Percentiles rank a stretch among this genome's conserved stretches.
Conservation (phyloP, 805 yeast species). For the Cyberlindnera veronae region DNA sequence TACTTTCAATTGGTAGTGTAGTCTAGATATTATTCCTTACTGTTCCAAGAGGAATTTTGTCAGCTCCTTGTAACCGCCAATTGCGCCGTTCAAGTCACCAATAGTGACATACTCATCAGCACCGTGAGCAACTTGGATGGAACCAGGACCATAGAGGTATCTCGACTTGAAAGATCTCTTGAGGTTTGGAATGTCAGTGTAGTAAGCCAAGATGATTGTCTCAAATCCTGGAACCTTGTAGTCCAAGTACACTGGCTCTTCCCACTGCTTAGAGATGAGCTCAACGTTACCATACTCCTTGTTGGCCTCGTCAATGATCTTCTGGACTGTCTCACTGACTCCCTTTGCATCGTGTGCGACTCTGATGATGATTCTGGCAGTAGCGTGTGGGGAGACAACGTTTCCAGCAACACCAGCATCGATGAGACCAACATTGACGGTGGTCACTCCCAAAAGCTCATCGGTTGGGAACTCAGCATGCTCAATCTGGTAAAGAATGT, state of each 20-base stretch:
- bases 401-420: conserved; percentile 64
- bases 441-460: conserved; percentile 55
- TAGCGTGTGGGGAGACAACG: conserved; percentile 58
- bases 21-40: background rate
- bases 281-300: conserved; percentile 25
- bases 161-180: conserved; percentile 28
- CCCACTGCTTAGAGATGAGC: conserved; percentile 25
- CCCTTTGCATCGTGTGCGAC: conserved; percentile 45
- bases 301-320: conserved; percentile 33
- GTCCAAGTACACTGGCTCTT: conserved; percentile 38
- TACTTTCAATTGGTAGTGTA: too few relatives aligned
- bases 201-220: conserved; percentile 43
- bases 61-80: conserved; percentile 45
- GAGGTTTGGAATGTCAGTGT: conserved; percentile 51
- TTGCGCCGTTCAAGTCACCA: conserved; percentile 44
- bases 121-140: conserved; percentile 58
- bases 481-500: conserved; percentile 44
- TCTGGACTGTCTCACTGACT: conserved; percentile 29
- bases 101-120: conserved; percentile 51
- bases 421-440: conserved; percentile 57
- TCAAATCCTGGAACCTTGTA: conserved; percentile 66
- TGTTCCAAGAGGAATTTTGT: conserved; percentile 16
- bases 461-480: conserved; percentile 45
- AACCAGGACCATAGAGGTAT: conserved; percentile 66
- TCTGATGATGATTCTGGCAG: conserved; percentile 48